These are phyloP conservation scores for Torulaspora indica DNA, from an alignment of 805 yeast genomes.

Conservation along the genomic window DNA sequence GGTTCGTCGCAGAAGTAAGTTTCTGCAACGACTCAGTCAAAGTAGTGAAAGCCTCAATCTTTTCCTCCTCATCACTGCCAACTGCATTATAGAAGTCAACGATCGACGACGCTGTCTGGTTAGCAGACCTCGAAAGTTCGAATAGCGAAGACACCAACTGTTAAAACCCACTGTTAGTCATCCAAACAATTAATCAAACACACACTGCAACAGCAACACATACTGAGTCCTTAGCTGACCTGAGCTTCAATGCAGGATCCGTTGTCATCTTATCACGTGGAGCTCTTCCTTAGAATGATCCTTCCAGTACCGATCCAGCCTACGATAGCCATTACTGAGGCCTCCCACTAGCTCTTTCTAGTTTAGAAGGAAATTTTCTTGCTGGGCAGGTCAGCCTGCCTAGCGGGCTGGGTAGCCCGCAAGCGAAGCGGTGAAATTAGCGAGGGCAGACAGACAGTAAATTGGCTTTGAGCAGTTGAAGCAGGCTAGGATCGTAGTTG, in stretches of 20 bases:
- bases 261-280: conserved; percentile 24
- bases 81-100: conserved; percentile 64
- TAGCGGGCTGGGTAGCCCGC: background rate
- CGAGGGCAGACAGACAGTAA: too few relatives aligned
- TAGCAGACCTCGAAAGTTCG: conserved; percentile 81
- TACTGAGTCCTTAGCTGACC: conserved; percentile 39
- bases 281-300: background rate
- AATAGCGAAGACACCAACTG: conserved; percentile 73
- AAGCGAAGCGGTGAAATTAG: background rate
- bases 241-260: conserved; percentile 35
- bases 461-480: too few relatives aligned
- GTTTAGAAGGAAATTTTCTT: conserved; percentile 6
- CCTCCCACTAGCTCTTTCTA: conserved; percentile 3
- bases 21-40: conserved; percentile 41
- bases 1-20: conserved; percentile 38
- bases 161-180: background rate
- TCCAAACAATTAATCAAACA: background rate
- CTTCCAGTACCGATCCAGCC: background rate
- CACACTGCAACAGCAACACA: conserved; percentile 15
- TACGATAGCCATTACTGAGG: background rate
- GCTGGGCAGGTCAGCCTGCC: conserved; percentile 9
- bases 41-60: conserved; percentile 43
- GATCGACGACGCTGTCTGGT: conserved; percentile 75
- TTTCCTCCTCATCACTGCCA: conserved; percentile 45
- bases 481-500: too few relatives aligned